A percentile compares a stretch with the other conserved stretches of the same genome.
Conservation (phyloP, 768 basidiomycete genomes). For the Mycena capillaripes region DNA sequence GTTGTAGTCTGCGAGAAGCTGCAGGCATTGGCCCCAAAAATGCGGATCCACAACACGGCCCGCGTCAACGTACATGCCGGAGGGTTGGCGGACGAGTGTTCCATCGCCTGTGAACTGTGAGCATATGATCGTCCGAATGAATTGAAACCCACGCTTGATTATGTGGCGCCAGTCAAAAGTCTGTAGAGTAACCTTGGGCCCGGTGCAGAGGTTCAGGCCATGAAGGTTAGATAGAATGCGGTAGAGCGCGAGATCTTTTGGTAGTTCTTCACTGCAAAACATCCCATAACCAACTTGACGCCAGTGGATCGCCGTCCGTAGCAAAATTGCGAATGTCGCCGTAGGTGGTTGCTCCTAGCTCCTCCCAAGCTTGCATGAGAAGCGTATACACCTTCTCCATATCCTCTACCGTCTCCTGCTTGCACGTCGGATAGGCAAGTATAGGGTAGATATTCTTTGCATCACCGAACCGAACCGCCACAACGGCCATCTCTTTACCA, state of each 20-base stretch:
- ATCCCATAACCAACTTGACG: constrained; percentile 14
- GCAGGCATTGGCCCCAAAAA: constrained; percentile 37
- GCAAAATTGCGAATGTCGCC: constrained; percentile 33
- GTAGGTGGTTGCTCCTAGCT: not conserved
- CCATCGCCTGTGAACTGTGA: constrained; percentile 21
- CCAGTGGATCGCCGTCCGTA: constrained; percentile 34
- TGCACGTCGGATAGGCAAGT: constrained; percentile 24
- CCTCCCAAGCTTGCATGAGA: not conserved
- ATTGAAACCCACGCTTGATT: constrained; percentile 30
- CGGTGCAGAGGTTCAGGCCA: constrained; percentile 35
- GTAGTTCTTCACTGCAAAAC: constrained; percentile 18
- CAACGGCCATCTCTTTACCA: too few species aligned
- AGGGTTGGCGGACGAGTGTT: constrained; percentile 17
- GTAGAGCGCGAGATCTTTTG: constrained; percentile 3
- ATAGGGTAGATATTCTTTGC: too few species aligned
- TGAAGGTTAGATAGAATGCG: constrained; percentile 3
- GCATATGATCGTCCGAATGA: not conserved
- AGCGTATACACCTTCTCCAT: not conserved
- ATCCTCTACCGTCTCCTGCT: constrained; percentile 17
- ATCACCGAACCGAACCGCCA: too few species aligned
- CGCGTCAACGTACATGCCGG: constrained; percentile 12
- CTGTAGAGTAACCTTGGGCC: constrained; percentile 1
- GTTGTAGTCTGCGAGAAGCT: constrained; percentile 28
- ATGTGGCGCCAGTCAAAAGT: constrained; percentile 38
- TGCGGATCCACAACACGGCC: constrained; percentile 36